Evolutionary conservation across 1,139 yeast genomes (phyloP).

Genomic region (Pichia sp.): DNA sequence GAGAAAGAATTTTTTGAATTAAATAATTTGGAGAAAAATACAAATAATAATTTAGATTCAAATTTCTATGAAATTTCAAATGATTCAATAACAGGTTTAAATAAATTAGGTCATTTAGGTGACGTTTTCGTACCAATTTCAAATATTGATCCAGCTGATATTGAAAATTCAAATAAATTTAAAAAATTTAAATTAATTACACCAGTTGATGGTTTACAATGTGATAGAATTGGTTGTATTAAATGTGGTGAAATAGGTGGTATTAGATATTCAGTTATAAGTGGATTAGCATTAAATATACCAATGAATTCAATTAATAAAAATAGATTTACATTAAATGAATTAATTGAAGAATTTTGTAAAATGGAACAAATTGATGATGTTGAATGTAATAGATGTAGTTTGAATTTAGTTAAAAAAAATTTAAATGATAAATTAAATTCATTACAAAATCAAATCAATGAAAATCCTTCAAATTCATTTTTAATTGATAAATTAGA

Average conservation of each 20-base stretch:
- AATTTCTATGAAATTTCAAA: slow-evolving; percentile 19
- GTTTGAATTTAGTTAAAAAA: slow-evolving; percentile 50
- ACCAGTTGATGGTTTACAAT: slow-evolving; percentile 84
- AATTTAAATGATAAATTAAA: slow-evolving; percentile 21
- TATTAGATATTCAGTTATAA: slow-evolving; percentile 69
- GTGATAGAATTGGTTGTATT: slow-evolving; percentile 82
- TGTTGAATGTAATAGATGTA: slow-evolving; percentile 90
- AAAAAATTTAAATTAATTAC: slow-evolving; percentile 58
- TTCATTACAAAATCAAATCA: slow-evolving; percentile 11
- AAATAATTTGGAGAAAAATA: slow-evolving; percentile 3
- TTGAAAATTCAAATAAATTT: slow-evolving; percentile 34
- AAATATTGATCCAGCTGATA: slow-evolving; percentile 63
- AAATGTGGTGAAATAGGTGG: slow-evolving; percentile 93
- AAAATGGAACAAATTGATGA: slow-evolving; percentile 82
- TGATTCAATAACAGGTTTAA: slow-evolving; percentile 37
- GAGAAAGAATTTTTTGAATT: slow-evolving; percentile 48
- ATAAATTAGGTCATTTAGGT: slow-evolving; percentile 49
- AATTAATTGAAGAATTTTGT: slow-evolving; percentile 63
- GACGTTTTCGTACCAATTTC: slow-evolving; percentile 61
- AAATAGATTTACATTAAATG: slow-evolving; percentile 41
- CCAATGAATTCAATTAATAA: slow-evolving; percentile 35
- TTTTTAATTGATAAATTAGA: slow-evolving; percentile 41
- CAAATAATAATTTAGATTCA: slow-evolving; percentile 14
- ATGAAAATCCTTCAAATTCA: slow-evolving; percentile 5
- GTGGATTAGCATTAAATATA: slow-evolving; percentile 73